phyloP scores from a whole-genome alignment of 2,329 filamentous ascomycete species.

The Stachybotrys echinatus region DNA sequence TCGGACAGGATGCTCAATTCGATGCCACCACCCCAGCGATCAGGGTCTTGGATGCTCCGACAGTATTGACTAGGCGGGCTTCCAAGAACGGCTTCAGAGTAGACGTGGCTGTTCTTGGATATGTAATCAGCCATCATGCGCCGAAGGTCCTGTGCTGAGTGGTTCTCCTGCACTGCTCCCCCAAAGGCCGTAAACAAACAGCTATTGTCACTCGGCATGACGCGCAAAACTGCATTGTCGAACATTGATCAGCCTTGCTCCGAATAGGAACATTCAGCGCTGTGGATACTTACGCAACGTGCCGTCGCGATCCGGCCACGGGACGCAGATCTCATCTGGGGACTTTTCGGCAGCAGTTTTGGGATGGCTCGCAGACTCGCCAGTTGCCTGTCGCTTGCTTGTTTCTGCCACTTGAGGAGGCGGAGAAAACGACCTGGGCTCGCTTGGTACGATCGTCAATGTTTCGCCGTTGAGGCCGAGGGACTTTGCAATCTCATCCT shows the following conservation, averaged over 20 bases:
- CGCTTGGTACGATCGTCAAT: conserved; percentile 42
- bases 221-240: conserved; percentile 61
- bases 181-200: conserved; percentile 91
- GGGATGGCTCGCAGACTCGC: not conserved
- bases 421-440: conserved; percentile 15
- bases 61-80: conserved; percentile 71
- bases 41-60: conserved; percentile 70
- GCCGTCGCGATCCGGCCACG: conserved; percentile 44
- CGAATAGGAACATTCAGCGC: not conserved
- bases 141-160: conserved; percentile 54
- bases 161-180: conserved; percentile 62
- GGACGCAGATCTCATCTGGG: conserved; percentile 31
- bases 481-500: conserved; percentile 40
- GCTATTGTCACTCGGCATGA: conserved; percentile 96
- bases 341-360: conserved; percentile 6
- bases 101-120: conserved; percentile 64
- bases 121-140: conserved; percentile 76
- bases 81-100: conserved; percentile 73
- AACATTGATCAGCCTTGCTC: conserved; percentile 1
- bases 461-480: conserved; percentile 45
- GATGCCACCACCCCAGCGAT: conserved; percentile 88
- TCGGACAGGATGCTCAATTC: conserved; percentile 82
- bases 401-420: not conserved
- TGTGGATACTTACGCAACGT: conserved; percentile 44
- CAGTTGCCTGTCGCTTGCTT: not conserved